Evolutionary conservation across 2,329 filamentous ascomycete species (phyloP).

Genomic region (Alternaria viburni): DNA sequence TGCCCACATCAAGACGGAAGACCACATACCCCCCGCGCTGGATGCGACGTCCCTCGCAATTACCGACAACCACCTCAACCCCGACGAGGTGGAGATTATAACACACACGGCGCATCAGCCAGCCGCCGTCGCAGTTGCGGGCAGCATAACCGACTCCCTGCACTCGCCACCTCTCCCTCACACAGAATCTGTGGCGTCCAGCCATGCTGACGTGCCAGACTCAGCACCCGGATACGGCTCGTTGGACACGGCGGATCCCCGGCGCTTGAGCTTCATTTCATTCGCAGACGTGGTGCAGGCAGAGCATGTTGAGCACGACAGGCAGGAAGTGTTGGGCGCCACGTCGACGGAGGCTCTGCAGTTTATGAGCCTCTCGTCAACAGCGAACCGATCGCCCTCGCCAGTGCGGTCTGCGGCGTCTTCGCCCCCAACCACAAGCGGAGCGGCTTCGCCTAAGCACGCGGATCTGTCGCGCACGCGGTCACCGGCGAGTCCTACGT

Average conservation of each 20-base stretch:
- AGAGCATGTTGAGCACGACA: conserved; percentile 72
- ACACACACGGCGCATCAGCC: conserved; percentile 85
- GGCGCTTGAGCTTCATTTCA: conserved; percentile 90
- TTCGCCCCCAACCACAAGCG: conserved; percentile 78
- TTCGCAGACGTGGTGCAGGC: conserved; percentile 94
- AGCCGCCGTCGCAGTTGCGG: conserved; percentile 68
- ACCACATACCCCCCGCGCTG: conserved; percentile 88
- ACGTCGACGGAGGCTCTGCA: conserved; percentile 67
- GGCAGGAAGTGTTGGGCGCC: conserved; percentile 43
- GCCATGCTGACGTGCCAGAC: conserved; percentile 36
- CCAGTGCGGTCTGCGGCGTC: conserved; percentile 81
- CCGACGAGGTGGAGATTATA: conserved; percentile 90
- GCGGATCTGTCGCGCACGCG: conserved; percentile 70
- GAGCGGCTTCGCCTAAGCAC: conserved; percentile 73
- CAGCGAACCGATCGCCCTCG: conserved; percentile 71
- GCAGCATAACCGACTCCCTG: conserved; percentile 42
- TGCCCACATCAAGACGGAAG: conserved; percentile 90
- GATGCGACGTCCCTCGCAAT: conserved; percentile 92
- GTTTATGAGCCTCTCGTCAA: conserved; percentile 71
- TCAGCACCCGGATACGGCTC: conserved; percentile 75
- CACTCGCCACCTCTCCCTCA: conserved; percentile 42
- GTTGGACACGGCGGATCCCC: conserved; percentile 77
- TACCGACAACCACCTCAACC: conserved; percentile 82
- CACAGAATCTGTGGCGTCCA: conserved; percentile 35
- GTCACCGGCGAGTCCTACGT: conserved; percentile 66